Base-by-base conservation (phyloP, 2,329 filamentous ascomycete species). In the Fusarium chuoi region DNA sequence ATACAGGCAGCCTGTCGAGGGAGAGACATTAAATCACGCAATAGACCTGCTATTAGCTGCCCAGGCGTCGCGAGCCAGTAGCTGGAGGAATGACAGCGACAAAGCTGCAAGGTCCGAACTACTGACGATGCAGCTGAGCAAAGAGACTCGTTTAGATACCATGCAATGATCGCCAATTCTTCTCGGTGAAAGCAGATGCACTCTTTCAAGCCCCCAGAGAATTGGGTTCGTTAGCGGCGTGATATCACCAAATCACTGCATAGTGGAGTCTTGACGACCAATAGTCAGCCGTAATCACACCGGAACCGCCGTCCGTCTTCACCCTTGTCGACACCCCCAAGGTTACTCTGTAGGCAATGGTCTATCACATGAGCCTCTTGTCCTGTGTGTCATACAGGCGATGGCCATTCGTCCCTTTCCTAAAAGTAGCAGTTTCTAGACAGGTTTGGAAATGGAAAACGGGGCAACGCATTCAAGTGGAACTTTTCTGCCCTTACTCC, bases 81-180 rank as follows among this genome's bases (percentile, higher is more conserved):
- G 15, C 4, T 51, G 14, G 2, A 10, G 15, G 5, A 4, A 2
- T 7, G 18, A 9, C 0, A 51, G 5, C 4, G 46, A 24, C 0
- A 18, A 7, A 7, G 10, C 4, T 28, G 6, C 4, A 28, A 28
- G 22, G 15, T 3, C 11, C 3, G 7, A 24, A 4, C 3, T 24
- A 5, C 1, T 10, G 8, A 20, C 10, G 4, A 15, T 11, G 24
- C 4, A 24, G 17, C n/a, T 20, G 30, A 35, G 4, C 8, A 8
- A 0, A 24, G 8, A 4, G 22, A 6, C 12, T 8, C 13, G 3
- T 12, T 4, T 22, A 4, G 3, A 2, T 1, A 52, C 26, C 49
- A 22, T 52, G 36, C 49, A 24, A 38, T 26, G 18, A 52, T 38
- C n/a, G 24, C 17, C 49, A 36, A 3, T 4, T 15, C n/a, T 38